phyloP scores from a whole-genome alignment of 1,284 basidiomycete species.

The Sanguinoderma infundibulare region DNA sequence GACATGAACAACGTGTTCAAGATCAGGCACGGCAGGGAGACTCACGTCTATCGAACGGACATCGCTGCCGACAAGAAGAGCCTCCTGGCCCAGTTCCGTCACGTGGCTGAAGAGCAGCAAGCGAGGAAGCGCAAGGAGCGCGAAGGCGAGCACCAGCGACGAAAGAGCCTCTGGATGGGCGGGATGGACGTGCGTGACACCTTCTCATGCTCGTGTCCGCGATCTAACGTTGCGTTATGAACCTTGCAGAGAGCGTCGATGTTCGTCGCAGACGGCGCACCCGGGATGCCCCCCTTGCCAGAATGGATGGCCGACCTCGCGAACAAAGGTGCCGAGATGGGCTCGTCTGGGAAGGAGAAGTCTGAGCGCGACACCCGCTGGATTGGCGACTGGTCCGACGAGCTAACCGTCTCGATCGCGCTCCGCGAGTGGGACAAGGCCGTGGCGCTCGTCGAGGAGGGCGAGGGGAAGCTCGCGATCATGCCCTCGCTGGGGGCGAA shows the following conservation, averaged over 20 bases:
- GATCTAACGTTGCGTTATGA: neutral
- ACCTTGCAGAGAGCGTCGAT: constrained; percentile 32
- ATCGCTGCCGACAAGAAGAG: constrained; percentile 84
- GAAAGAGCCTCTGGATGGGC: constrained; percentile 79
- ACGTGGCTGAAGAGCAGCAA: constrained; percentile 90
- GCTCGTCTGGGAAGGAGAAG: constrained; percentile 66
- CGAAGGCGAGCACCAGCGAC: constrained; percentile 87
- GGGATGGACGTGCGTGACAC: constrained; percentile 52
- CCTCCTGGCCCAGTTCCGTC: constrained; percentile 85
- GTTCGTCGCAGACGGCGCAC: constrained; percentile 24
- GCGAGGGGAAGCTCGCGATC: constrained; percentile 64
- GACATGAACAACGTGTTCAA: constrained; percentile 97
- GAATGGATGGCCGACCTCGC: constrained; percentile 76
- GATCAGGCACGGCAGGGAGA: constrained; percentile 92
- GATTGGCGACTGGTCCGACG: constrained; percentile 90
- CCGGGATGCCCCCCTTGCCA: constrained; percentile 51
- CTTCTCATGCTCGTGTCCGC: neutral
- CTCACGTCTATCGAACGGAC: constrained; percentile 91
- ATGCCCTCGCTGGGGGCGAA: constrained; percentile 61
- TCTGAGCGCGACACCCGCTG: constrained; percentile 81
- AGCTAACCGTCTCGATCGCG: constrained; percentile 91
- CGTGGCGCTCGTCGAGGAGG: constrained; percentile 83
- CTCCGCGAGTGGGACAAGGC: constrained; percentile 90
- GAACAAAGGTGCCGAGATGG: constrained; percentile 53
- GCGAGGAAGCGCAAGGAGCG: constrained; percentile 90